Base-by-base conservation (phyloP, 1,139 yeast species). In the Arxiozyma heterogenica region DNA sequence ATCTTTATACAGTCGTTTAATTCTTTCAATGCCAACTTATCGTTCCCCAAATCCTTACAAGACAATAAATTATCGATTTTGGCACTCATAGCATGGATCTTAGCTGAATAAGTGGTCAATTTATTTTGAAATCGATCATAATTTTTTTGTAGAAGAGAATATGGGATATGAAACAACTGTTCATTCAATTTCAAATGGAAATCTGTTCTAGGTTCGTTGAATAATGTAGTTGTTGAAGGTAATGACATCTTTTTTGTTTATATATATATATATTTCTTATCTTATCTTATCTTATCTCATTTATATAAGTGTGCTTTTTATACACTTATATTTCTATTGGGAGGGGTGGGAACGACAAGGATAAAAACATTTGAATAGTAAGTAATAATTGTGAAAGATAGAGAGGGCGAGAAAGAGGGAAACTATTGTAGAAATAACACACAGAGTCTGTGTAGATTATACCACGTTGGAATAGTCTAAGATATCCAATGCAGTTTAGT, bases 111-210 rank as follows among this genome's bases (percentile, higher is more conserved):
- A 9, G 81, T 73, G 15, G 80, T 69, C 61, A 51, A 45, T 45
- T 41, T 25, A 8, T 75, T 80, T 61, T 82, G 85, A 21, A 81
- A 72, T 43, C 68, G 65, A 64, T 80, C 82, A 67, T 81, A 76
- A 62, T 84, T 83, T 70, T 78, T 80, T 59, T 75, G 75, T 50
- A 83, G 70, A 20, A 83, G 70, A 60, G 83, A 88, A 23, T 77
- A 72, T 0, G 91, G 91, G 0, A 83, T 79, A 53, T 75, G 75
- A 68, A 84, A 83, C 55, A 79, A 80, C 1, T 82, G 75, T 65
- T 75, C 77, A 59, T 78, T 75, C 48, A 75, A 58, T 53, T 71
- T 70, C 52, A 75, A 55, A 53, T 74, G 75, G 59, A 74, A 73
- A 53, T 75, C 77, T 12, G 71, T 70, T 6, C 70, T 61, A 8